Base-by-base conservation (phyloP, 768 basidiomycete species). In the Gyrodon lividus region DNA sequence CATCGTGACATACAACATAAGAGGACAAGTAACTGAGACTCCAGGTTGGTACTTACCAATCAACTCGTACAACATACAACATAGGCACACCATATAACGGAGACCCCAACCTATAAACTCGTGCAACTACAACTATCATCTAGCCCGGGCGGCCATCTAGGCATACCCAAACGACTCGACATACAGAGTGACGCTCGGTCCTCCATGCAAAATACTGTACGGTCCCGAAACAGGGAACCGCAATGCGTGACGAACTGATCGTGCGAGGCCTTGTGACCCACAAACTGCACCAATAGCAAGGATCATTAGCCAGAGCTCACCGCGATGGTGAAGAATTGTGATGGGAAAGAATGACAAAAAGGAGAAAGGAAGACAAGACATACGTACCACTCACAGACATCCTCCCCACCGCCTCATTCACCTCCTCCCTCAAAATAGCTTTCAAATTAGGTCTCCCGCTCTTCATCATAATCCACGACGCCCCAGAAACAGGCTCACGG, bases 371-470 rank as follows among this genome's bases (percentile, higher is more conserved):
- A n/a, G 4, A 24, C 16, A 13, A 14, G 10, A 31, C 14, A 8
- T 1, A 67, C 74, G 7, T 50, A 80, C 81, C 80, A 26, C 70
- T 78, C 23, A 83, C 74, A 7, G 76, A 74, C 59, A 81, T 67
- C 5, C 68, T 63, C 6, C 76, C 79, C 3, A 56, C 56, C 7
- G 68, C 65, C 6, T 54, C 52, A 2, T 39, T 57, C 8, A 76
- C 69, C 53, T 80, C 78, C 13, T 69, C 64, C 2, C 57, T 49
- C 2, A 81, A 42, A 2, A 80, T 58, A 0, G 54, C 51, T 6
- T 59, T 45, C 2, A 83, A 34, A 47, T 81, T 72, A 0, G 81
- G 79, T 1, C 81, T 63, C 1, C 80, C 77, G 1, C 59, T 54
- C 22, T 63, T 53, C 9, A 75, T 39, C 9, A 49, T 56, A 2